phyloP scores from a whole-genome alignment of 345 rosid species.

The Brassica nigra region DNA sequence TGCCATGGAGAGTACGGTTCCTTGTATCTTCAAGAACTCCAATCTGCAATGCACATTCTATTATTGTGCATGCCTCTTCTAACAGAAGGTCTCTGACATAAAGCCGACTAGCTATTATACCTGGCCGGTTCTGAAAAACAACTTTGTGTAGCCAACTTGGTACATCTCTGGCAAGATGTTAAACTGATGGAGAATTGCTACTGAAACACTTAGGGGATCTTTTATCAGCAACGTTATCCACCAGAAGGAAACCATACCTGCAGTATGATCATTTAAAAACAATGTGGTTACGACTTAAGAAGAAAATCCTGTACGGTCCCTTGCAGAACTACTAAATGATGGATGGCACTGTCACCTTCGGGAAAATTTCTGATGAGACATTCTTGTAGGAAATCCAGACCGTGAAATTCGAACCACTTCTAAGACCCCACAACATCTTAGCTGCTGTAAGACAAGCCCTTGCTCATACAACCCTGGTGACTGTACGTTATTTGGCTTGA shows the following conservation, averaged over 20 bases:
- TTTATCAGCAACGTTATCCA: constrained; percentile 74
- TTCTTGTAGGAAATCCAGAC: constrained; percentile 96
- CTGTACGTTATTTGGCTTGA: constrained; percentile 87
- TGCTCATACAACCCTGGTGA: constrained; percentile 91
- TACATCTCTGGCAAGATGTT: constrained; percentile 97
- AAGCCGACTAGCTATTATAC: constrained; percentile 43
- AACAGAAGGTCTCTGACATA: constrained; percentile 7
- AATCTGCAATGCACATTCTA: constrained; percentile 57
- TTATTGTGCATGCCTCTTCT: constrained; percentile 1
- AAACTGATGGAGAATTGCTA: constrained; percentile 98
- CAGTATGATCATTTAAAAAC: constrained; percentile 27
- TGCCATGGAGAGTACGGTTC: constrained; percentile 93
- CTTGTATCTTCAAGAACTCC: constrained; percentile 98
- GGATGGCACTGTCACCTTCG: constrained; percentile 56
- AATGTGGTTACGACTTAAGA: constrained; percentile 9
- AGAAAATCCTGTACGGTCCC: constrained; percentile 2
- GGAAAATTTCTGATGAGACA: constrained; percentile 95
- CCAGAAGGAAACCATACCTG: constrained; percentile 96
- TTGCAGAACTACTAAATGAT: constrained; percentile 15
- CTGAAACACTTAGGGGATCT: constrained; percentile 94
- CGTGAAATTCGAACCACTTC: constrained; percentile 98
- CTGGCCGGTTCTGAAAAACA: constrained; percentile 98
- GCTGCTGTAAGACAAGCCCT: constrained; percentile 89
- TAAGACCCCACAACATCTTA: constrained; percentile 98
- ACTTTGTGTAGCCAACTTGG: constrained; percentile 97